phyloP scores from a whole-genome alignment of 2,329 filamentous ascomycete species.

The Cercospora zeae-maydis region DNA sequence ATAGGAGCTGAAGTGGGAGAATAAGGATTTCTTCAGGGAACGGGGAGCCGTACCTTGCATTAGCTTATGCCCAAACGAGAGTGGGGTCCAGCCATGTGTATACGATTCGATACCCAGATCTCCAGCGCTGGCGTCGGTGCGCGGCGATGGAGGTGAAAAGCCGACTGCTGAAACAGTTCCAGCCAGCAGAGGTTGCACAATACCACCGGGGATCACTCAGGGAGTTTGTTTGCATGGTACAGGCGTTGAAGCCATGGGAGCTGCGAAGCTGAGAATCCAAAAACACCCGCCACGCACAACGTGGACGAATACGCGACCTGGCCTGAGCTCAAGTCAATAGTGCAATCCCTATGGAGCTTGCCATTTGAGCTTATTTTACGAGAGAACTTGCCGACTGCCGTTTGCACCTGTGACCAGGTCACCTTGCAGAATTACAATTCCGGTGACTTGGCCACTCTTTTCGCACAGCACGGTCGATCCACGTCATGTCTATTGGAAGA shows the following conservation, averaged over 20 bases:
- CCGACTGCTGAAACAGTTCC: slow-evolving; percentile 4
- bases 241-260: neutral
- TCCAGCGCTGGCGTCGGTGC: neutral
- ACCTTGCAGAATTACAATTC: neutral
- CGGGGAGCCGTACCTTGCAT: slow-evolving; percentile 2
- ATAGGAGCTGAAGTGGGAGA: slow-evolving; percentile 7
- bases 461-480: neutral
- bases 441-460: neutral
- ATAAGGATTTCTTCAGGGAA: neutral
- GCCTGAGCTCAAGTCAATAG: neutral
- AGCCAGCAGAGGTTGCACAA: neutral
- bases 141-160: neutral
- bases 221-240: neutral
- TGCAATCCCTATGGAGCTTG: slow-evolving; percentile 7
- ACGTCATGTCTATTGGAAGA: neutral
- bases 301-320: neutral
- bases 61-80: slow-evolving; percentile 5
- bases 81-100: slow-evolving; percentile 3
- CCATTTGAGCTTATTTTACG: slow-evolving; percentile 4
- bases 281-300: neutral
- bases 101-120: neutral
- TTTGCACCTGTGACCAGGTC: neutral
- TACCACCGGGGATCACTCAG: slow-evolving; percentile 3
- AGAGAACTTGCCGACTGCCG: neutral
- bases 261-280: neutral